These are phyloP conservation scores for Cytospora piceicola DNA, from an alignment of 2,329 filamentous ascomycete species.

Conservation along the genomic window DNA sequence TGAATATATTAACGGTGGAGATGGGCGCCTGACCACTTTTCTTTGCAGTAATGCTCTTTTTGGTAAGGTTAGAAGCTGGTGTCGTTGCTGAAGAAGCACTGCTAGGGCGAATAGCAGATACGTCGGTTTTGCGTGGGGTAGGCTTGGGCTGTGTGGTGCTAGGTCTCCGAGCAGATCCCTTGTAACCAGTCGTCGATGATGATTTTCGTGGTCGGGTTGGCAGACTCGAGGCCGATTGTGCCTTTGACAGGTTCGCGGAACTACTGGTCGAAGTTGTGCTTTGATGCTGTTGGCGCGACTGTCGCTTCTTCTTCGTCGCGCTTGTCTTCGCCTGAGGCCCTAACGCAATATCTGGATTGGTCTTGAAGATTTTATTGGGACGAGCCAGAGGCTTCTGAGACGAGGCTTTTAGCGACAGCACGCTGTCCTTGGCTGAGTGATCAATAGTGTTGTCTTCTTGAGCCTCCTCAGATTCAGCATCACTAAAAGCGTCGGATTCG, in stretches of 20 bases:
- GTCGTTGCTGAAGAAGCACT: slow-evolving; percentile 3
- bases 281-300: neutral
- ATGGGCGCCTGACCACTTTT: slow-evolving; percentile 38
- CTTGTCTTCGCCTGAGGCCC: slow-evolving; percentile 37
- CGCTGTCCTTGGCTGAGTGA: slow-evolving; percentile 5
- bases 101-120: slow-evolving; percentile 8
- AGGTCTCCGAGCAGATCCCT: slow-evolving; percentile 41
- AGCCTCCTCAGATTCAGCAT: slow-evolving; percentile 20
- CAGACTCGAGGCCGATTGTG: neutral
- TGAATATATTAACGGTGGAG: slow-evolving; percentile 49
- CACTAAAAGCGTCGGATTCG: slow-evolving; percentile 7
- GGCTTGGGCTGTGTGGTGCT: slow-evolving; percentile 25
- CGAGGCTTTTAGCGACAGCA: slow-evolving; percentile 2
- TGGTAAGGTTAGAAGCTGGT: slow-evolving; percentile 6
- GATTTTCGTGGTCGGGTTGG: slow-evolving; percentile 12
- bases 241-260: neutral
- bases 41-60: slow-evolving; percentile 32
- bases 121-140: neutral
- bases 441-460: slow-evolving; percentile 23
- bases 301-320: neutral
- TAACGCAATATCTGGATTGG: slow-evolving; percentile 48
- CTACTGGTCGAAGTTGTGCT: neutral
- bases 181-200: slow-evolving; percentile 37
- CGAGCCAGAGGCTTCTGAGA: neutral
- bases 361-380: slow-evolving; percentile 15